Evolutionary conservation across 2,329 filamentous ascomycete species (phyloP), one percentile per base, ranked within the genome.

Genomic region (Nemania sp.): DNA sequence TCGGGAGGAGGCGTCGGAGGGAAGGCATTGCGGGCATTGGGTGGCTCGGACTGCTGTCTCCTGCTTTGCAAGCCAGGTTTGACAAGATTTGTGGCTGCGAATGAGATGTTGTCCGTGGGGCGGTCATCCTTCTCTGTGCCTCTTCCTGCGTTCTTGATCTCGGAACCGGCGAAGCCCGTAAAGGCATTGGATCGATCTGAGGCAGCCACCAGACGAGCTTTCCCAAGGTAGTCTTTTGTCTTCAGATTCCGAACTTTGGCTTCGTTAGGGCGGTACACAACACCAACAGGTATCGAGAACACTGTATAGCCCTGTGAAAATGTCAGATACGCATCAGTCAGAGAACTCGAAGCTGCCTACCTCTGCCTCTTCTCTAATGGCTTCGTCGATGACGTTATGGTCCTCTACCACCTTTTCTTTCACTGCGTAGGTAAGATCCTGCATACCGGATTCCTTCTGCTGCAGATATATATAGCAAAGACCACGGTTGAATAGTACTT

Each of bases 1-100:
- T 99, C 94, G 5, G 94, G 94, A 6, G 94, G 94, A 34, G 94
- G 94, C n/a, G 94, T 97, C n/a, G 94, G 94, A 15, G 94, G 94
- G 76, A 97, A 97, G 59, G 93, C 83, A 65, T 89, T 90, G 64
- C 91, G 86, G 68, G 83, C 84, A 60, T 85, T 77, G 0, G 90
- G 90, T 7, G 91, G 90, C 68, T 94, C 91, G 15, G 90, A 94
- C 68, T 94, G 90, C 66, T 95, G 90, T 66, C 89, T 83, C 61
- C 89, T 84, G 67, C 89, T 93, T 63, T 83, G 81, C 28, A 97
- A 77, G 44, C 89, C 89, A 26, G 90, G 88, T 70, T 94, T 94
- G 57, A 97, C 93, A 7, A 97, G 83, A 65, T 97, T 96, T 33
- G 91, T 91, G 4, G 93, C 93, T 22, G 90, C 94, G 66, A 89